Evolutionary conservation across 2,329 filamentous ascomycete genomes (phyloP), one percentile per base, ranked within the genome.

Genomic region (Neopestalotiopsis sp.): DNA sequence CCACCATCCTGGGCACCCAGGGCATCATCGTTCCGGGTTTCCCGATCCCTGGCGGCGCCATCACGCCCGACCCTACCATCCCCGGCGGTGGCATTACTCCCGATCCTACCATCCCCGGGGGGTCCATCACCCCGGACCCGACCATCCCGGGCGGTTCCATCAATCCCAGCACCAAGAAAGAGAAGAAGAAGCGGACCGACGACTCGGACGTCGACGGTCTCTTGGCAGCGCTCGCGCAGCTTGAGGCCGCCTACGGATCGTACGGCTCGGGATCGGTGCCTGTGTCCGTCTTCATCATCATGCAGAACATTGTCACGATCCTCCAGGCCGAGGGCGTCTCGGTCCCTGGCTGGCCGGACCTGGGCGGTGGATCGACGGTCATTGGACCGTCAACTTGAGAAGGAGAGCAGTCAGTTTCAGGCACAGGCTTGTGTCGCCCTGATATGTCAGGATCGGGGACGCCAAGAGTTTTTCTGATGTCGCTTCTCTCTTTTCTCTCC

Each of bases 21-120:
- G 65, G 65, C 34, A 67, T 69, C 53, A 24, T 65, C 12, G 53
- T 58, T 2, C 45, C 64, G 1, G 65, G 30, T 67, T 74, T 61
- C 30, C 53, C 65, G 32, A 65, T 77, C 67, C 76, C 79, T 9
- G 78, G 78, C 40, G 79, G 77, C 1, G 74, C 77, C 61, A 70
- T 81, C 49, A 71, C 73, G 13, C 79, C 80, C 4, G 73, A 76
- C 7, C 73, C 72, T 3, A 73, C 74, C 5, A 57, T 74, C 5
- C 75, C 75, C 17, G 76, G 76, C 3, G 74, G 74, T 3, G 68
- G 71, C 28, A 67, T 81, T 28, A 71, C 63, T 13, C 79, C 79
- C 30, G 78, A 79, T 66, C 72, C 73, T 17, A 73, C 73, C 40
- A 68, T 76, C 17, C 77, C 78, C 42, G 79, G 77, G 28, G 78